phyloP scores from a whole-genome alignment of 176 grass and related monocot species.

The Areca catechu region DNA sequence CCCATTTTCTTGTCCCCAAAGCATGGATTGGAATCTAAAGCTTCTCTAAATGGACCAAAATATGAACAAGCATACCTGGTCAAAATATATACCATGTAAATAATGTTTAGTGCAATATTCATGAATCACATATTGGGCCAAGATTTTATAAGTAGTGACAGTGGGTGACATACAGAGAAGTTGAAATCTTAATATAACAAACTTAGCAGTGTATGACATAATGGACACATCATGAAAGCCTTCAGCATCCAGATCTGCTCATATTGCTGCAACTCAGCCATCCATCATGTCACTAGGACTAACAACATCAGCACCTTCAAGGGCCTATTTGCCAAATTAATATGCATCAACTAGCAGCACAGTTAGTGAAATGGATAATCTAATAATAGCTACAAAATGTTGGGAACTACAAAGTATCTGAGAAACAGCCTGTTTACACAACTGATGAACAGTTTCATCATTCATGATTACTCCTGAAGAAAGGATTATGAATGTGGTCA shows the following conservation, averaged over 20 bases:
- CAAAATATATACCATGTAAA: background rate
- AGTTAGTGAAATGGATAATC: background rate
- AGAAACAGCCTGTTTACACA: constrained; percentile 96
- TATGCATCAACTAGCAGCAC: background rate
- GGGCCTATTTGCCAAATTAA: constrained; percentile 42
- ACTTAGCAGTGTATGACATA: constrained; percentile 97
- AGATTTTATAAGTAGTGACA: too few species aligned
- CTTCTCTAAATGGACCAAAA: constrained; percentile 91
- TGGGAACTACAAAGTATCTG: constrained; percentile 35
- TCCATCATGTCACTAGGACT: constrained; percentile 99
- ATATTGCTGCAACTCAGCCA: constrained; percentile 73
- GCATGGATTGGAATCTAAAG: constrained; percentile 85
- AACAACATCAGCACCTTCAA: constrained; percentile 84
- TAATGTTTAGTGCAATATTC: too few species aligned
- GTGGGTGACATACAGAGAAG: too few species aligned
- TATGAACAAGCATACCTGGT: constrained; percentile 87
- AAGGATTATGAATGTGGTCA: background rate
- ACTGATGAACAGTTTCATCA: constrained; percentile 89
- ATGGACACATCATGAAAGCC: constrained; percentile 93
- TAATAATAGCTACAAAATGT: constrained; percentile 7
- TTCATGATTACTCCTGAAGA: constrained; percentile 83
- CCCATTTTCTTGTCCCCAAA: constrained; percentile 99
- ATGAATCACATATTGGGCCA: too few species aligned
- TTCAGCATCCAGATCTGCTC: constrained; percentile 77
- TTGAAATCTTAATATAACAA: background rate